phyloP scores from a whole-genome alignment of 2,329 filamentous ascomycete genomes.

The Xylariomycetidae sp. region DNA sequence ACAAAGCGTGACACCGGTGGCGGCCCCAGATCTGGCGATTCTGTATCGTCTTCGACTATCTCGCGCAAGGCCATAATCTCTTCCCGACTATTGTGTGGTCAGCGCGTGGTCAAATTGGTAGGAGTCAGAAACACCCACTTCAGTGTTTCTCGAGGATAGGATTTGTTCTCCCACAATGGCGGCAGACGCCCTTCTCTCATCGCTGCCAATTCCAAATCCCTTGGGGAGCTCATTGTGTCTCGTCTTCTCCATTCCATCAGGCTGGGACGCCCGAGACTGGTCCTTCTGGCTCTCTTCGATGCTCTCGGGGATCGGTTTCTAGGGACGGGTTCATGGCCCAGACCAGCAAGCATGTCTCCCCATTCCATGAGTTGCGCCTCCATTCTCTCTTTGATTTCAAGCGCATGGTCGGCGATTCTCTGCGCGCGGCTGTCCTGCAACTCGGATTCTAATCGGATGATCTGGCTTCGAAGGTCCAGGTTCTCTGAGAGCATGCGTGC shows the following conservation, averaged over 20 bases:
- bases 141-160: constrained; percentile 60
- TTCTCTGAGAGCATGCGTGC: constrained; percentile 74
- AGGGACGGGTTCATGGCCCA: constrained; percentile 54
- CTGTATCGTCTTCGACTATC: constrained; percentile 41
- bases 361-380: constrained; percentile 69
- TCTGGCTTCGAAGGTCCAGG: constrained; percentile 62
- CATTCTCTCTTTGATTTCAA: constrained; percentile 63
- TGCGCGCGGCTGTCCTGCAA: constrained; percentile 55
- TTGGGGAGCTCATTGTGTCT: constrained; percentile 37
- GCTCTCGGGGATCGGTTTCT: constrained; percentile 38
- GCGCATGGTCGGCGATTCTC: constrained; percentile 58
- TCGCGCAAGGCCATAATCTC: constrained; percentile 56
- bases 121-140: constrained; percentile 38
- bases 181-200: constrained; percentile 51
- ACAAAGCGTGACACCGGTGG: constrained; percentile 54
- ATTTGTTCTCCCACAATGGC: constrained; percentile 64
- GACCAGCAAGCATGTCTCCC: constrained; percentile 56
- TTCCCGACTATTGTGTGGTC: constrained; percentile 40
- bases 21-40: constrained; percentile 65
- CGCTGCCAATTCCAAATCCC: constrained; percentile 44
- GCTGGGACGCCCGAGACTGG: constrained; percentile 34
- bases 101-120: constrained; percentile 10
- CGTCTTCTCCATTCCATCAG: constrained; percentile 51
- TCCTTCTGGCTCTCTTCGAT: constrained; percentile 36
- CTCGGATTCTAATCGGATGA: constrained; percentile 63